Conservation (phyloP, 2,329 filamentous ascomycete species). For the Ambrosiella beaveri region DNA sequence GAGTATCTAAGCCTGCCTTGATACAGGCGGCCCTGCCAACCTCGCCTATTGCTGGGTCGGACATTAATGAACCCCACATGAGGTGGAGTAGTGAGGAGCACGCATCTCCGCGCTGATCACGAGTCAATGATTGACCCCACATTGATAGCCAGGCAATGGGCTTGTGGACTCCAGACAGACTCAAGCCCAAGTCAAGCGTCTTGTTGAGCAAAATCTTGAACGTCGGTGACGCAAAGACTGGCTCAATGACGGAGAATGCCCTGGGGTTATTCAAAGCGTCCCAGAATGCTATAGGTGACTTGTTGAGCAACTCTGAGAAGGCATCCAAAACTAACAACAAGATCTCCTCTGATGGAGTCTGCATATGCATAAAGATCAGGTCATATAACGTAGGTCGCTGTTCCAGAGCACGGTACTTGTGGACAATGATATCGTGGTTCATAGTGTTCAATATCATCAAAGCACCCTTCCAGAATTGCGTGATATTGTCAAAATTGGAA, state of each 20-base stretch:
- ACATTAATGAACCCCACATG: slow-evolving; percentile 48
- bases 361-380: slow-evolving; percentile 38
- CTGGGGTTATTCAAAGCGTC: slow-evolving; percentile 69
- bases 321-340: slow-evolving; percentile 54
- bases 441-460: slow-evolving; percentile 57
- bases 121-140: slow-evolving; percentile 61
- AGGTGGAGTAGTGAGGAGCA: slow-evolving; percentile 64
- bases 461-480: slow-evolving; percentile 65
- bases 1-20: slow-evolving; percentile 43
- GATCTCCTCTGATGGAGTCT: slow-evolving; percentile 35
- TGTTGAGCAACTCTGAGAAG: slow-evolving; percentile 53
- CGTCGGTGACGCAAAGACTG: slow-evolving; percentile 57
- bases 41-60: slow-evolving; percentile 35
- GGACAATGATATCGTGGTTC: slow-evolving; percentile 55
- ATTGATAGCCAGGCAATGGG: slow-evolving; percentile 63
- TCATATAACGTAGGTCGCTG: slow-evolving; percentile 56
- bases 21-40: slow-evolving; percentile 44
- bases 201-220: slow-evolving; percentile 45
- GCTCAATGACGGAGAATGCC: slow-evolving; percentile 64
- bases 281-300: slow-evolving; percentile 71
- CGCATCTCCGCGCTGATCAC: slow-evolving; percentile 59
- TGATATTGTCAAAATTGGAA: slow-evolving; percentile 30
- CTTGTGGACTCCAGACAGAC: slow-evolving; percentile 26
- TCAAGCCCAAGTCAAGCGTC: slow-evolving; percentile 28
- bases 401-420: slow-evolving; percentile 64